These are phyloP conservation scores for Suillus discolor DNA, from an alignment of 768 basidiomycete species.

Conservation along the genomic window DNA sequence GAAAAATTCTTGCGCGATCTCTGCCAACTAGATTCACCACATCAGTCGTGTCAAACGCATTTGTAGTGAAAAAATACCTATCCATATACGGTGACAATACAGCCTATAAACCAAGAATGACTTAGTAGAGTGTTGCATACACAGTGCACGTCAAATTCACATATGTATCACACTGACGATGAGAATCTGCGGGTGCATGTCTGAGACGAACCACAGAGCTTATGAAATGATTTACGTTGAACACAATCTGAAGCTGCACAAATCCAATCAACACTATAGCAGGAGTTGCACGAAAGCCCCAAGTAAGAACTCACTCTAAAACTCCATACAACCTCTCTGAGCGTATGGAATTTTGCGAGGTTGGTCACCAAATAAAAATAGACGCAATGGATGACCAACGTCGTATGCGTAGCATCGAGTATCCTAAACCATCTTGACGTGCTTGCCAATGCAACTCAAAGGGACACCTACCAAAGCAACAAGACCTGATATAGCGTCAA, in stretches of 20 bases:
- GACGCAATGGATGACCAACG: conserved; percentile 34
- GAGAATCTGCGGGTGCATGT: neutral
- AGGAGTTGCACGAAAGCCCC: neutral
- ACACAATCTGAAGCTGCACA: neutral
- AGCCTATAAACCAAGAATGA: neutral
- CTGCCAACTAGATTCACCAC: neutral
- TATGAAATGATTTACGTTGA: neutral
- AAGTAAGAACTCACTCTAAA: conserved; percentile 1
- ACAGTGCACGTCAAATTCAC: neutral
- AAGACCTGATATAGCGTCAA: conserved; percentile 6
- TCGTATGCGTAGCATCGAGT: conserved; percentile 38
- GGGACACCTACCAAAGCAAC: conserved; percentile 12
- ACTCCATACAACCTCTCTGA: conserved; percentile 33
- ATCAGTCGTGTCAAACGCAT: neutral
- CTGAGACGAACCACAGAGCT: neutral
- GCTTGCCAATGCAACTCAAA: neutral
- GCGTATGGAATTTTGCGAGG: conserved; percentile 29
- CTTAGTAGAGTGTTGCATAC: neutral
- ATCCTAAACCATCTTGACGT: conserved; percentile 25
- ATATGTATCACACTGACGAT: neutral
- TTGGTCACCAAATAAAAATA: conserved; percentile 41
- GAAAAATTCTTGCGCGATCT: neutral
- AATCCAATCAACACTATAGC: neutral
- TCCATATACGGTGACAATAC: conserved; percentile 7
- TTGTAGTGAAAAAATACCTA: neutral